phyloP scores from a whole-genome alignment of 257 asterid species.

The Petunia secreta region DNA sequence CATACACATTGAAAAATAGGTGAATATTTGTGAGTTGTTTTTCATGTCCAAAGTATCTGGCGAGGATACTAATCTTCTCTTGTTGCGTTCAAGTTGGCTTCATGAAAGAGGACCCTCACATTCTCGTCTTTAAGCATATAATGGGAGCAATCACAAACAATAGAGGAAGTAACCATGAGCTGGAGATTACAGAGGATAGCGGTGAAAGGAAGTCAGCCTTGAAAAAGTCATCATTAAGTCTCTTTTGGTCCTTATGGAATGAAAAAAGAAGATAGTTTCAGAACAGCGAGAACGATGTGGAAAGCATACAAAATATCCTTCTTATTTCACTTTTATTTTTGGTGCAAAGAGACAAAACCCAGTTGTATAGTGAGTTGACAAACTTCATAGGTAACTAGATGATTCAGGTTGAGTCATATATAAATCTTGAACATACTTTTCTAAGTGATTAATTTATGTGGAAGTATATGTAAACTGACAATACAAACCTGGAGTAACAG shows the following conservation, averaged over 20 bases:
- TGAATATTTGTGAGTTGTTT: background rate
- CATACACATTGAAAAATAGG: background rate
- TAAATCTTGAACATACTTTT: conserved; percentile 7
- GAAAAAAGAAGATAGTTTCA: conserved; percentile 2
- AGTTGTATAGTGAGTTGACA: background rate
- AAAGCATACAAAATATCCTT: background rate
- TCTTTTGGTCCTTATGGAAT: conserved; percentile 6
- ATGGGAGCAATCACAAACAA: background rate
- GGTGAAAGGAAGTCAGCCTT: background rate
- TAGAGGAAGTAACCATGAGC: background rate
- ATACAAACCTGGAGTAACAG: conserved; percentile 82
- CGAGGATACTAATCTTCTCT: background rate
- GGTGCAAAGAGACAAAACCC: background rate
- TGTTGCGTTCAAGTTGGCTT: background rate
- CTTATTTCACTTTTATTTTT: background rate
- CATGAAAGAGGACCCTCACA: background rate
- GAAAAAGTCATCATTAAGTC: conserved; percentile 12
- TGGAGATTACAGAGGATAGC: conserved; percentile 6
- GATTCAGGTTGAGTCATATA: background rate
- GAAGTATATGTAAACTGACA: conserved; percentile 7
- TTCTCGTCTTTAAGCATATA: background rate
- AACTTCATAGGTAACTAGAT: conserved; percentile 4
- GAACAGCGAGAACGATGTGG: conserved; percentile 15
- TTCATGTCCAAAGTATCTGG: background rate
- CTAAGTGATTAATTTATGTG: background rate